Evolutionary conservation across 495 filamentous ascomycete species (phyloP).

Genomic region (Aspergillus baeticus): DNA sequence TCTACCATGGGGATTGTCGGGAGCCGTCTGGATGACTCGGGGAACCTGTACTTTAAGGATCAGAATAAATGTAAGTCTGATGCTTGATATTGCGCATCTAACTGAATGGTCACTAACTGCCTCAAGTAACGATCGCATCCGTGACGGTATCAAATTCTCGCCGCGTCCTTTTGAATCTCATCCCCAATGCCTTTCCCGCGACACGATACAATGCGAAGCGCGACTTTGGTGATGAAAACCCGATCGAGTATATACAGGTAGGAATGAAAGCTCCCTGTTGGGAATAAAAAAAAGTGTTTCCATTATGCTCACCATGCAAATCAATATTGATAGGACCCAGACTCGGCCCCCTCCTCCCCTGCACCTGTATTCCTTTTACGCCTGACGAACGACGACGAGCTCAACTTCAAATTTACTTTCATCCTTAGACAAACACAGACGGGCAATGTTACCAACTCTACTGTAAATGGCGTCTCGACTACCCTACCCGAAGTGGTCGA

Average conservation of each 20-base stretch:
- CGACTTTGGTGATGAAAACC: conserved; percentile 67
- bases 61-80: conserved; percentile 73
- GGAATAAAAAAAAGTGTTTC: not conserved
- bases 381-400: conserved; percentile 84
- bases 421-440: conserved; percentile 69
- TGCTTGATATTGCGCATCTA: not conserved
- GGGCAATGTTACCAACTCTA: conserved; percentile 38
- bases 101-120: conserved; percentile 1
- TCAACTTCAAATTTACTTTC: conserved; percentile 90
- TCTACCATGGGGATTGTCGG: conserved; percentile 84
- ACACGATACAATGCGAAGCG: conserved; percentile 75
- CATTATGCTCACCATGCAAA: not conserved
- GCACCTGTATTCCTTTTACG: conserved; percentile 80
- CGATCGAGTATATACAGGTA: conserved; percentile 92
- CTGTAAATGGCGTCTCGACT: conserved; percentile 50
- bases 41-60: conserved; percentile 80
- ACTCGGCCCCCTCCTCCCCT: conserved; percentile 52
- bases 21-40: conserved; percentile 86
- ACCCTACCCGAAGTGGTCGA: conserved; percentile 54
- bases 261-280: too few relatives aligned
- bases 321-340: conserved; percentile 70
- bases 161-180: conserved; percentile 71
- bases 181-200: conserved; percentile 87
- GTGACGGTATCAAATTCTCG: conserved; percentile 76
- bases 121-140: conserved; percentile 76